phyloP scores from a whole-genome alignment of 2,329 filamentous ascomycete species.

The Colletotrichum filicis region DNA sequence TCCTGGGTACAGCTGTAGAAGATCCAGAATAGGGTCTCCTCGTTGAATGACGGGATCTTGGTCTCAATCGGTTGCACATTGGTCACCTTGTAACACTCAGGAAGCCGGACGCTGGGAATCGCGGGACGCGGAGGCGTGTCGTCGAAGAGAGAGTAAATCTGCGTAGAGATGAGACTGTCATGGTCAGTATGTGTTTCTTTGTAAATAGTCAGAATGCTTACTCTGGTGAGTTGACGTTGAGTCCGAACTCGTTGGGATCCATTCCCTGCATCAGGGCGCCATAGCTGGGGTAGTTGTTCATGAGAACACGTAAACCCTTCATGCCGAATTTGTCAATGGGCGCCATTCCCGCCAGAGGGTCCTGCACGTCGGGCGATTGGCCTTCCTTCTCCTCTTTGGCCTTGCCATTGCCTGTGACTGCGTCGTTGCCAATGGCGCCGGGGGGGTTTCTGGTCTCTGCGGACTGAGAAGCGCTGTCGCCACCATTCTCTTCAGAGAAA shows the following conservation, averaged over 20 bases:
- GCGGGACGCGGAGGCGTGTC: slow-evolving; percentile 68
- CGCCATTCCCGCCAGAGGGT: slow-evolving; percentile 71
- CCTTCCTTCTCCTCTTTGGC: slow-evolving; percentile 55
- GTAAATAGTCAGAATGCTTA: slow-evolving; percentile 49
- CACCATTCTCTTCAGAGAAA: slow-evolving; percentile 56
- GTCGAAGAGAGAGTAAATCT: slow-evolving; percentile 71
- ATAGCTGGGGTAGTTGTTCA: slow-evolving; percentile 73
- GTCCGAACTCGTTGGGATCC: slow-evolving; percentile 65
- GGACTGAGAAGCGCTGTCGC: slow-evolving; percentile 46
- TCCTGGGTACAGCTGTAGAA: slow-evolving; percentile 75
- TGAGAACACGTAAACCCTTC: slow-evolving; percentile 71
- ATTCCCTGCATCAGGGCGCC: slow-evolving; percentile 69
- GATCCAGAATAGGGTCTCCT: slow-evolving; percentile 76
- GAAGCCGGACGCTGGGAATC: slow-evolving; percentile 67
- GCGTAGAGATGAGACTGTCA: slow-evolving; percentile 64
- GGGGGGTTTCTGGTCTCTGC: slow-evolving; percentile 52
- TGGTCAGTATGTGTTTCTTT: slow-evolving; percentile 34
- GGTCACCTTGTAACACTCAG: slow-evolving; percentile 74
- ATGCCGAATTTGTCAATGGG: slow-evolving; percentile 73
- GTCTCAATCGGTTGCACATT: slow-evolving; percentile 74
- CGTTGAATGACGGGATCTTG: slow-evolving; percentile 74
- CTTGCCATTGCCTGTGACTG: slow-evolving; percentile 51
- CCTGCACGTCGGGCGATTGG: slow-evolving; percentile 56
- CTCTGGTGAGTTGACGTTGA: slow-evolving; percentile 69
- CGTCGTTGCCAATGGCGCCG: slow-evolving; percentile 60